Evolutionary conservation across 2,329 filamentous ascomycete species (phyloP), one percentile per base, ranked within the genome.

Genomic region (Camillea tinctor): DNA sequence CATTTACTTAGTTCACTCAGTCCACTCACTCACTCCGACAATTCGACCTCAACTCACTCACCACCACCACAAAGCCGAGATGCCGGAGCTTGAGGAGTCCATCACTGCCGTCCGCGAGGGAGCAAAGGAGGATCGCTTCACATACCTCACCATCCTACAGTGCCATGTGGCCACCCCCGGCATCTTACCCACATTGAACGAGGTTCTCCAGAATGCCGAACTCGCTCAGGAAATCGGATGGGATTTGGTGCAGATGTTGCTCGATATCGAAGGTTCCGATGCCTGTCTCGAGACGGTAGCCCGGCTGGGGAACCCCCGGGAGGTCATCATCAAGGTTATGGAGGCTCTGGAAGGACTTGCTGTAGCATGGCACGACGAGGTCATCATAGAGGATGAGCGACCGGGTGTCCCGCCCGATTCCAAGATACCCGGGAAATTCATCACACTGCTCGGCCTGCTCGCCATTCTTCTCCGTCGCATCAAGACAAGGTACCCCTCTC

Each of bases 261-360:
- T 93, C 22, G 81, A 85, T 40, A 76, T 92, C 4, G 81, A 89
- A 1, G 86, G 83, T 13, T 88, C 88, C n/a, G 87, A 90, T 66
- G 75, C 81, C 52, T 93, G 91, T 71, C 80, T 94, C 17, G 84
- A 89, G 71, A 90, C 88, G 26, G 87, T 94, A 56, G 91, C 91
- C 30, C 84, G 88, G 22, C 80, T 92, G 48, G 91, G 91, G 55
- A 95, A 94, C 71, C 91, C 91, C 1, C 81, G 91, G 55, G 91
- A 95, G 74, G 89, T 93, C 52, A 89, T 94, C 60, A 80, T 95
- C 67, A 93, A 93, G 72, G 86, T 92, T 26, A 88, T 91, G 23
- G 90, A 93, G 72, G 84, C 86, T 15, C 78, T 95, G 62, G 85
- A 89, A 55, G 69, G 83, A 17, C 77, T 90, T 4, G 76, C 82